phyloP scores from a whole-genome alignment of 225 moss, liverwort and hornwort genomes.

The Climacium dendroides region DNA sequence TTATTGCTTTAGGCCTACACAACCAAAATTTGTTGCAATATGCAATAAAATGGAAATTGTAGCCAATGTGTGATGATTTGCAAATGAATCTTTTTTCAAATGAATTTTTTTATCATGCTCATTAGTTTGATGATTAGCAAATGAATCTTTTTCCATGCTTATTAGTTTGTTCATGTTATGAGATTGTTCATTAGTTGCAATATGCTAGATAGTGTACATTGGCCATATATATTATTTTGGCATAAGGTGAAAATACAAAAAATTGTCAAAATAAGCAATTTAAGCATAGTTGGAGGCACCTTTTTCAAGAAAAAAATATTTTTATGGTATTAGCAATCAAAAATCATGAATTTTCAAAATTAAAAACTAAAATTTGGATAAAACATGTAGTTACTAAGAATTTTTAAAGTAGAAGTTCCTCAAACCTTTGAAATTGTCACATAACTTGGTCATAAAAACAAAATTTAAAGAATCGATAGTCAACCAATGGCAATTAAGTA shows the following conservation, averaged over 20 bases:
- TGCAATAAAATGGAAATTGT: not conserved
- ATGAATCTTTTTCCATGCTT: not conserved
- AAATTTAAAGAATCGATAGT: not conserved
- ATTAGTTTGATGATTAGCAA: not conserved
- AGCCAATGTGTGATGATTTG: not conserved
- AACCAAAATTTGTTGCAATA: not conserved
- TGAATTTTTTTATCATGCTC: too few species aligned
- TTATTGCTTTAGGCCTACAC: too few species aligned
- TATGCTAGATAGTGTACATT: too few species aligned
- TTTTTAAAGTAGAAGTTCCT: not conserved
- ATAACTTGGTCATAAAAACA: not conserved
- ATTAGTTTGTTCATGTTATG: not conserved
- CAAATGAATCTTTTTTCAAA: not conserved
- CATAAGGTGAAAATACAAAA: not conserved
- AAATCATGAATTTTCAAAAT: too few species aligned
- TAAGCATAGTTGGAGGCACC: not conserved
- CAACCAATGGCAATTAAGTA: too few species aligned
- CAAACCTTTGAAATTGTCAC: not conserved
- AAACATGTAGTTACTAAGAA: not conserved
- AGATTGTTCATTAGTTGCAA: not conserved
- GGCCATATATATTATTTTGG: too few species aligned
- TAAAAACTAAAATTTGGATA: not conserved
- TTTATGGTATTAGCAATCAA: too few species aligned
- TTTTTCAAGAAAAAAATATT: not conserved
- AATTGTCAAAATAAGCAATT: not conserved